Conservation (phyloP, 257 asterid genomes). For the Solanum raphanifolium region DNA sequence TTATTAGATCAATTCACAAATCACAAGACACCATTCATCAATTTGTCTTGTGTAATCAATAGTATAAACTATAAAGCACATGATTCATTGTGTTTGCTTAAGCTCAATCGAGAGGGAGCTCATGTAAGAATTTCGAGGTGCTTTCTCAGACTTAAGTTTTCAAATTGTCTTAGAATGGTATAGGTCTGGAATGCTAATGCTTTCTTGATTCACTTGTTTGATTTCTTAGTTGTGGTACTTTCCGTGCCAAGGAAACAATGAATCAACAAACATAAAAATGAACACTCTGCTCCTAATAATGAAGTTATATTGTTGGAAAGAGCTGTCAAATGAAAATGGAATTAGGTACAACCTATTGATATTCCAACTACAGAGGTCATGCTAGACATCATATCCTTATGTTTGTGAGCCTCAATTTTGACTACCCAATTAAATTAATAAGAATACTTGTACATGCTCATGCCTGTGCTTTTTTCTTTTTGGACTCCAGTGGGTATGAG, state of each 20-base stretch:
- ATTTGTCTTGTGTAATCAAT: neutral
- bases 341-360: neutral
- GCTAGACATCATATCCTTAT: neutral
- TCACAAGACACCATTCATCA: neutral
- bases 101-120: neutral
- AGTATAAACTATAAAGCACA: neutral
- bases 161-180: neutral
- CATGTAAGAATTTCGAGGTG: neutral
- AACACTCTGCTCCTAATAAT: neutral
- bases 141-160: neutral
- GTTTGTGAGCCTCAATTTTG: neutral
- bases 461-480: neutral
- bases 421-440: neutral
- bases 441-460: neutral
- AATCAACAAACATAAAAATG: neutral
- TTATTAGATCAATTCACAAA: neutral
- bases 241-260: neutral
- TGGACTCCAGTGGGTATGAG: constrained; percentile 54
- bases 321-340: neutral
- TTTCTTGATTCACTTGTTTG: neutral
- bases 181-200: neutral
- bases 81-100: neutral
- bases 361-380: neutral
- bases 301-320: neutral
- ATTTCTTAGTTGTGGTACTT: neutral